Conservation (phyloP, 2,329 filamentous ascomycete species). For the Claviceps paspali region DNA sequence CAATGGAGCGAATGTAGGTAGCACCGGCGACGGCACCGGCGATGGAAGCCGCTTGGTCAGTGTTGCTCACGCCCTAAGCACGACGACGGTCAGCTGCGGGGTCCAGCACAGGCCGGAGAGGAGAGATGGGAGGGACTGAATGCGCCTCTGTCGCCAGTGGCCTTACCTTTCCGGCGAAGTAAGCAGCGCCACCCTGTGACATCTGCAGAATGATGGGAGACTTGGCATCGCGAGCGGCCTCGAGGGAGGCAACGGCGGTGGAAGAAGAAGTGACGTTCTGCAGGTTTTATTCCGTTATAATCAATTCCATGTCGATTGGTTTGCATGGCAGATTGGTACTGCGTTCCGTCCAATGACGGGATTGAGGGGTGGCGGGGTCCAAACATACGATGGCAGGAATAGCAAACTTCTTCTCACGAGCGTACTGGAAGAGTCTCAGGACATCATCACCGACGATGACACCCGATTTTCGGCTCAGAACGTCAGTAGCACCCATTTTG, state of each 20-base stretch:
- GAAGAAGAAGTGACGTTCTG: constrained; percentile 86
- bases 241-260: constrained; percentile 60
- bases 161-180: constrained; percentile 71
- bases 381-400: constrained; percentile 56
- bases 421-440: constrained; percentile 68
- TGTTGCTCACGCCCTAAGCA: constrained; percentile 57
- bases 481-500: constrained; percentile 23
- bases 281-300: background rate
- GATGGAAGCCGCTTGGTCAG: constrained; percentile 73
- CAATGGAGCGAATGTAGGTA: constrained; percentile 82
- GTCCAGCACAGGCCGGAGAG: no score
- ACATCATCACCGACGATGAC: constrained; percentile 41
- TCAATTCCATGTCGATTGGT: background rate
- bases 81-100: background rate
- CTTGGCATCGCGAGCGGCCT: constrained; percentile 87
- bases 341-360: constrained; percentile 2
- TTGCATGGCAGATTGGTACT: background rate
- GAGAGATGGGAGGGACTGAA: no score
- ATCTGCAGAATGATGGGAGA: constrained; percentile 85
- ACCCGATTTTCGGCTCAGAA: constrained; percentile 35
- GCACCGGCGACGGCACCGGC: constrained; percentile 77
- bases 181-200: constrained; percentile 85
- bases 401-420: constrained; percentile 73
- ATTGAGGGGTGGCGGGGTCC: background rate
- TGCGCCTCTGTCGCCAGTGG: background rate